These are phyloP conservation scores for Paramecium caudatum DNA, from an alignment of 73 alveolate genomes.

Conservation along the genomic window DNA sequence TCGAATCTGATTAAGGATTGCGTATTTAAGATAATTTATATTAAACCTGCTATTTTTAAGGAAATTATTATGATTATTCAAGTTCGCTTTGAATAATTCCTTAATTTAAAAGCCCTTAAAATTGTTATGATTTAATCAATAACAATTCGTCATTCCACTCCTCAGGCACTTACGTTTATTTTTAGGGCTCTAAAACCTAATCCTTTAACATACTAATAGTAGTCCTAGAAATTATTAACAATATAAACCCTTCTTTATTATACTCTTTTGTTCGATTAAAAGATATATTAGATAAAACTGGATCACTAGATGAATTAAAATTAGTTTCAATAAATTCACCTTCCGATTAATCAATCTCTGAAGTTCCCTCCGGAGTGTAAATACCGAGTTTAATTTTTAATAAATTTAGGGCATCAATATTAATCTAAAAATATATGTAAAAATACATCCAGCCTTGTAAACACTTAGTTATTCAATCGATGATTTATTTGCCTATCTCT, in stretches of 20 bases:
- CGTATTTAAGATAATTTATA: conserved; percentile 22
- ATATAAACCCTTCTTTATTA: conserved; percentile 6
- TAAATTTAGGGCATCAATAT: conserved; percentile 9
- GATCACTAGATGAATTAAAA: neutral
- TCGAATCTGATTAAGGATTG: neutral
- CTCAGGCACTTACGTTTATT: no score
- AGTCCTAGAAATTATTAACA: no score
- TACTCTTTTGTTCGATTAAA: conserved; percentile 3
- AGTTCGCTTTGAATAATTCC: no score
- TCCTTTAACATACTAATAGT: no score
- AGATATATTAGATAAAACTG: neutral
- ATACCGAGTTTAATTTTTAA: neutral
- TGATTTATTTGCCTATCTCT: neutral
- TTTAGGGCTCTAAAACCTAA: no score
- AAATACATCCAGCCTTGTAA: neutral
- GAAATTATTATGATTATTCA: neutral
- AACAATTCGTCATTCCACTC: no score
- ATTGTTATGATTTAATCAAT: no score
- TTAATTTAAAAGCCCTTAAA: no score
- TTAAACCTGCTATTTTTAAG: neutral
- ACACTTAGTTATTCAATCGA: neutral
- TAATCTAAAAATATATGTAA: neutral
- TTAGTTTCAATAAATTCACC: neutral
- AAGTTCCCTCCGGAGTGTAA: neutral
- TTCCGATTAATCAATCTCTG: neutral